A percentile compares a stretch with the other conserved stretches of the same genome.
Evolutionary conservation across 2,329 filamentous ascomycete genomes (phyloP).

Genomic region (Pyricularia pennisetigena): DNA sequence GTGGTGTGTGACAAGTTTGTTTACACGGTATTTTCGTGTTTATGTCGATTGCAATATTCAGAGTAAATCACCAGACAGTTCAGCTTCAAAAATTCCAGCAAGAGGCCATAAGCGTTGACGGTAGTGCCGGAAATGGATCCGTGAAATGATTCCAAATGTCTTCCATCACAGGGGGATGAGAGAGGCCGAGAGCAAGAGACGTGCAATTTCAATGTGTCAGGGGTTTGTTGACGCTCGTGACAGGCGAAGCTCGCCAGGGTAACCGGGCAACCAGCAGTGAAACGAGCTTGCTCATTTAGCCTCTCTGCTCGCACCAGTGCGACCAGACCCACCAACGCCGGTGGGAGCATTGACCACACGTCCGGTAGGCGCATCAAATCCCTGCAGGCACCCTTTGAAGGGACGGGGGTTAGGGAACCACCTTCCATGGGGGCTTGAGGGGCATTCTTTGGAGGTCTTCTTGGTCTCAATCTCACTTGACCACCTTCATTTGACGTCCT

Average conservation of each 20-base stretch:
- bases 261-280: slow-evolving; percentile 8
- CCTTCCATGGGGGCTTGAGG: slow-evolving; percentile 3
- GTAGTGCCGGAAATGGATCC: background rate
- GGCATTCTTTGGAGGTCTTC: slow-evolving; percentile 5
- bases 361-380: background rate
- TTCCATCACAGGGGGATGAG: slow-evolving; percentile 2
- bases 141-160: background rate
- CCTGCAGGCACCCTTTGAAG: background rate
- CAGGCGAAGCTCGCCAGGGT: slow-evolving; percentile 4
- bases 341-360: background rate
- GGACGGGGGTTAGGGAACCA: background rate
- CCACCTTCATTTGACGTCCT: slow-evolving; percentile 5
- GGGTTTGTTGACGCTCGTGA: slow-evolving; percentile 1
- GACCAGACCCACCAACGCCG: background rate
- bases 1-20: slow-evolving; percentile 5
- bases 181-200: background rate
- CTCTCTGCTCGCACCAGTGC: background rate
- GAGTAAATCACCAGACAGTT: background rate
- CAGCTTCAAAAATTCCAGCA: background rate
- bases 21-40: background rate
- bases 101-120: background rate
- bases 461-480: slow-evolving; percentile 1
- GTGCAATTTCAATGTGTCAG: background rate
- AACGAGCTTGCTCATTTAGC: slow-evolving; percentile 1
- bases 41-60: background rate